Evolutionary conservation across 441 rosid genomes (phyloP), one percentile per base, ranked within the genome.

Genomic region (Francoa sonchifolia): DNA sequence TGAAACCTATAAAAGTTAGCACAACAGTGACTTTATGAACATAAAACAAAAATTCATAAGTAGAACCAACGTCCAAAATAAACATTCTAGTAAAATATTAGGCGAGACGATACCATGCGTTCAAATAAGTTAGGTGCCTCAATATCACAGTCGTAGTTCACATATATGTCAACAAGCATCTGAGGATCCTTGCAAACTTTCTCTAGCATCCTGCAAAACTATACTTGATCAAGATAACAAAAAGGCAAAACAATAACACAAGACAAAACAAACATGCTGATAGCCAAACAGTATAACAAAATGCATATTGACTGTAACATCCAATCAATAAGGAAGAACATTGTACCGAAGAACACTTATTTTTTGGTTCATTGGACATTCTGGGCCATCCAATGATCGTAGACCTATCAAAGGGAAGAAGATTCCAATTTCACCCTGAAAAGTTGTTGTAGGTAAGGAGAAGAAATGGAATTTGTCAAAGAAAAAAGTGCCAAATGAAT

Each of bases 71-170:
- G 36, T 33, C 25, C 20, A 36, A 38, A 28, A 30, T 14, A 16
- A 29, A 28, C 17, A 39, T 16, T 12, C 47, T 50, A 54, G 30
- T 19, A 22, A 47, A 36, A 48, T 36, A 52, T 41, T 36, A 55
- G 16, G 29, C 18, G 35, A 50, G 55, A 48, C 33, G 33, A 30
- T 65, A 93, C 99, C 97, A 79, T 71, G 73, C 96, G 94, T 66
- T 93, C 97, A 77, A 93, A 93, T 71, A 93, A 76, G 71, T 93
- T 93, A 0, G 99, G 88, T 42, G 97, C 93, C 74, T 88, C 93
- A 50, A 84, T 82, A 82, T 88, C 99, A 59, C 99, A 93, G 47
- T 93, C 99, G 61, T 93, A 88, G 61, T 88, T 93, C 61, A 88
- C 96, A 74, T 72, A 93, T 38, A 93, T 77, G 71, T 93, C 99